Conservation (phyloP, 1,139 yeast genomes). For the Nadsonia commutata region DNA sequence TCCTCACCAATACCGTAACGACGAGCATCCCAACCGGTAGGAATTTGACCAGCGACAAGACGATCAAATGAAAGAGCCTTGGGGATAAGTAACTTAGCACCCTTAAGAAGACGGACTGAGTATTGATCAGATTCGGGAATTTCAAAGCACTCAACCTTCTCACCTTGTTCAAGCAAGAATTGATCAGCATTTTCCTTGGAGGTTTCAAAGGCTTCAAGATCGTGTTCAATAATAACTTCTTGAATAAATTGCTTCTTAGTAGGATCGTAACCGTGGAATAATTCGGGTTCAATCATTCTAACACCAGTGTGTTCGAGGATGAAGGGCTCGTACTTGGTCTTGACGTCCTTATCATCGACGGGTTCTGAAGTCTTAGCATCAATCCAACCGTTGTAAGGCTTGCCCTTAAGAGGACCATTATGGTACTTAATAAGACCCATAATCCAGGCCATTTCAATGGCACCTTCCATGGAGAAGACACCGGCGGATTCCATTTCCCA, state of each 20-base stretch:
- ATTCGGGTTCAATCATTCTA: conserved; percentile 89
- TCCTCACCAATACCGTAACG: conserved; percentile 93
- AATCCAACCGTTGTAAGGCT: conserved; percentile 87
- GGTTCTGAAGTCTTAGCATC: conserved; percentile 88
- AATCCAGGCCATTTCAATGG: conserved; percentile 99
- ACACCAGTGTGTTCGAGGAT: conserved; percentile 92
- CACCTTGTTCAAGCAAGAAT: conserved; percentile 88
- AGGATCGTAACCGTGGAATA: conserved; percentile 89
- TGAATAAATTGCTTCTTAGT: conserved; percentile 82
- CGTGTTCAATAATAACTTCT: conserved; percentile 92
- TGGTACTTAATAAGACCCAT: conserved; percentile 95
- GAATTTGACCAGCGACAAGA: conserved; percentile 96
- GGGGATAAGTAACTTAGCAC: conserved; percentile 83
- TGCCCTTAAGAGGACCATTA: conserved; percentile 84
- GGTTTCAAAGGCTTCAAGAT: conserved; percentile 87
- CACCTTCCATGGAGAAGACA: conserved; percentile 94
- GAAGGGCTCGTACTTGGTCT: conserved; percentile 75
- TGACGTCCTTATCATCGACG: conserved; percentile 87
- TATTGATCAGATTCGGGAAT: conserved; percentile 83
- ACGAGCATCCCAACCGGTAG: conserved; percentile 96
- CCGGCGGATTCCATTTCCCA: conserved; percentile 99
- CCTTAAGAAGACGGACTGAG: conserved; percentile 80
- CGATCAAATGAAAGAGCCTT: conserved; percentile 93
- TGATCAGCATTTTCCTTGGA: conserved; percentile 92
- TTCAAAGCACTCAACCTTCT: conserved; percentile 81